A percentile compares a stretch with the other conserved stretches of the same genome.
Evolutionary conservation across 768 basidiomycete genomes (phyloP).

Genomic region (Pisolithus orientalis): DNA sequence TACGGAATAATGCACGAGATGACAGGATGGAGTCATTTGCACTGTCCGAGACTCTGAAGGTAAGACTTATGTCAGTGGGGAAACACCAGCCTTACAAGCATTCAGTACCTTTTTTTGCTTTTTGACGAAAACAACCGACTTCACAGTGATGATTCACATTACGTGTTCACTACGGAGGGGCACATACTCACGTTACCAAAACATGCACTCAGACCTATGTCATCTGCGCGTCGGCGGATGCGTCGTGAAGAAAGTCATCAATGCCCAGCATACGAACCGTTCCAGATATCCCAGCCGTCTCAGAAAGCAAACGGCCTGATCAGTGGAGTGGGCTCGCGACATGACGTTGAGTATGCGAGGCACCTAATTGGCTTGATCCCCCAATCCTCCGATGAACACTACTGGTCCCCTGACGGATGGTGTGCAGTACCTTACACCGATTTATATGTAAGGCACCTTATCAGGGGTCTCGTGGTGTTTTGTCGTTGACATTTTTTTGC

Average conservation of each 20-base stretch:
- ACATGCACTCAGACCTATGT: constrained; percentile 48
- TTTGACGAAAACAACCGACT: constrained; percentile 83
- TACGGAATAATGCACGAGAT: constrained; percentile 70
- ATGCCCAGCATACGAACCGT: constrained; percentile 65
- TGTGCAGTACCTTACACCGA: constrained; percentile 67
- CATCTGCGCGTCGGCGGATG: constrained; percentile 52
- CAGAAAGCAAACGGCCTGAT: constrained; percentile 42
- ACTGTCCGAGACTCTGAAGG: constrained; percentile 91
- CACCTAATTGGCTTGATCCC: constrained; percentile 53
- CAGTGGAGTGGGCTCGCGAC: constrained; percentile 63
- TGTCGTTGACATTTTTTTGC: neutral
- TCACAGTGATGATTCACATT: constrained; percentile 73
- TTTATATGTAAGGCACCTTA: constrained; percentile 50
- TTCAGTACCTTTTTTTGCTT: constrained; percentile 84
- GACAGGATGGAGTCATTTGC: constrained; percentile 98
- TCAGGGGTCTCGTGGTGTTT: neutral
- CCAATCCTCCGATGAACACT: constrained; percentile 41
- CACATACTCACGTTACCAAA: constrained; percentile 71
- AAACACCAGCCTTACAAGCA: constrained; percentile 1
- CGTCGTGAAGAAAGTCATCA: constrained; percentile 61
- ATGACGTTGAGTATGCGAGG: constrained; percentile 78
- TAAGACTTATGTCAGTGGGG: constrained; percentile 18
- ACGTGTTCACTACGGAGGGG: constrained; percentile 93
- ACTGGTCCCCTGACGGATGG: constrained; percentile 69
- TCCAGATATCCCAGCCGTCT: constrained; percentile 26